These are phyloP conservation scores for Alternaria gansuensis DNA, from an alignment of 2,329 filamentous ascomycete genomes.

Conservation along the genomic window DNA sequence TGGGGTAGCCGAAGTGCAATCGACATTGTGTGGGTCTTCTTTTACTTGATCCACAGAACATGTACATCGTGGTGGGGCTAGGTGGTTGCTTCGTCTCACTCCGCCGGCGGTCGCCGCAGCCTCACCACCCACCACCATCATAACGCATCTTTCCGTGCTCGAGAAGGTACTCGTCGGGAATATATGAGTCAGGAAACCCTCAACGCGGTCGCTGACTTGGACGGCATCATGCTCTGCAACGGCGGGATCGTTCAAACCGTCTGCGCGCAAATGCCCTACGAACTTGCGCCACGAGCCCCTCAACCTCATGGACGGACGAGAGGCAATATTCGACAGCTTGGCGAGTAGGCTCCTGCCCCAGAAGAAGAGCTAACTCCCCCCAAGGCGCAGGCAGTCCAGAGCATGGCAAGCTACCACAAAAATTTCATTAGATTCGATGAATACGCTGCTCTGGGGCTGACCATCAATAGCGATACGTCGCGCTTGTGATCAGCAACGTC, in stretches of 20 bases:
- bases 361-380: background rate
- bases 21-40: background rate
- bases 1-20: no score
- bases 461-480: background rate
- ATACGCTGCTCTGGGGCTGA: background rate
- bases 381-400: background rate
- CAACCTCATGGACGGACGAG: background rate
- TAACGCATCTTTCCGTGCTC: background rate
- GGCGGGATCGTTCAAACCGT: no score
- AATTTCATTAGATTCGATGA: background rate
- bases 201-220: fast-evolving
- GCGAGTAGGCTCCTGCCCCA: background rate
- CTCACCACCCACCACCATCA: background rate
- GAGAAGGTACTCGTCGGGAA: background rate
- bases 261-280: background rate
- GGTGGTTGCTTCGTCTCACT: conserved; percentile 5
- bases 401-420: background rate
- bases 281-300: background rate
- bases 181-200: background rate
- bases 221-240: background rate
- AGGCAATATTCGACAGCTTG: background rate
- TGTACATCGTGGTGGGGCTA: conserved; percentile 5
- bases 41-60: background rate
- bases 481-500: no score
- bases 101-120: background rate